Evolutionary conservation across 345 rosid species (phyloP).

Genomic region (Syzygium aqueum): DNA sequence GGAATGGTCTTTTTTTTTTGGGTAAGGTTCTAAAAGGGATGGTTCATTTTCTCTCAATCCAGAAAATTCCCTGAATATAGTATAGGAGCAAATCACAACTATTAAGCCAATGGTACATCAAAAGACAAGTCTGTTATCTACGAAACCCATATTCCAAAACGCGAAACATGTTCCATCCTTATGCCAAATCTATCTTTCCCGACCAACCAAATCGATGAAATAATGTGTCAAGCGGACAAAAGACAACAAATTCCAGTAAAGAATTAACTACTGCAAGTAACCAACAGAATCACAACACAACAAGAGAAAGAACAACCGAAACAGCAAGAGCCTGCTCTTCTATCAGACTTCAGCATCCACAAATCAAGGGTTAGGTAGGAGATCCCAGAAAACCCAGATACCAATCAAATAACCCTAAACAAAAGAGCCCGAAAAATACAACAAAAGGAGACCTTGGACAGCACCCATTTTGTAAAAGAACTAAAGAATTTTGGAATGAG

Average conservation of each 20-base stretch:
- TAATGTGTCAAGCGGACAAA: not conserved
- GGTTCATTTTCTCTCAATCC: not conserved
- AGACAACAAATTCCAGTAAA: not conserved
- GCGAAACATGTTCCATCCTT: not conserved
- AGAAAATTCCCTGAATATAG: not conserved
- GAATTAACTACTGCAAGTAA: not conserved
- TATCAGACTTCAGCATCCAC: not conserved
- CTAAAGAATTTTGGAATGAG: too few species aligned
- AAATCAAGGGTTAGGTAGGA: not conserved
- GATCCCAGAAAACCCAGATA: not conserved
- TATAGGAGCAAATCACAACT: not conserved
- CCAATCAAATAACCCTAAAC: not conserved
- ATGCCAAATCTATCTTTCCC: not conserved
- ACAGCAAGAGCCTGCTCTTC: not conserved
- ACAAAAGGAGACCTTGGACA: constrained; percentile 42
- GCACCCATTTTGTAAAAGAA: too few species aligned
- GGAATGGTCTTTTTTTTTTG: too few species aligned
- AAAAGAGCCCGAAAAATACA: not conserved
- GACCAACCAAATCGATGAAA: not conserved
- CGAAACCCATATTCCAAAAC: not conserved
- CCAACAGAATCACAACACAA: not conserved
- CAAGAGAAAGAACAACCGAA: not conserved
- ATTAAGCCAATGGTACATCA: not conserved
- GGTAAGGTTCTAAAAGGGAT: too few species aligned
- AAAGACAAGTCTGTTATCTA: not conserved